Percentiles rank a stretch among this genome's conserved stretches.
Evolutionary conservation across 2,329 filamentous ascomycete genomes (phyloP).

Genomic region (Trichoderma sp.): DNA sequence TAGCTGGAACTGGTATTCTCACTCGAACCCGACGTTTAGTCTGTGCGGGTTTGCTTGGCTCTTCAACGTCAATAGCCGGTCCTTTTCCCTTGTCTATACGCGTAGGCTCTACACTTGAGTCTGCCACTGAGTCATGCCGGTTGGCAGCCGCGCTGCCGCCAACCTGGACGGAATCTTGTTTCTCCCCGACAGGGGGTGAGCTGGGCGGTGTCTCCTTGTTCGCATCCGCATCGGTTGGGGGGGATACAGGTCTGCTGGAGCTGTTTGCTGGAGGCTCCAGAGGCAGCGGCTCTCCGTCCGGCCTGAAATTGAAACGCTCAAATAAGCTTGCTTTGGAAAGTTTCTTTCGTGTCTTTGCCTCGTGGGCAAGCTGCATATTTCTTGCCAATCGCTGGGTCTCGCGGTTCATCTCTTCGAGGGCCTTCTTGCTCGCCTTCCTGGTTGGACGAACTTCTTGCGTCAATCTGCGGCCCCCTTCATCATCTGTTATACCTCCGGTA

Average conservation of each 20-base stretch:
- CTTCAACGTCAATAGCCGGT: conserved; percentile 20
- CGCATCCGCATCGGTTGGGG: conserved; percentile 51
- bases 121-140: conserved; percentile 32
- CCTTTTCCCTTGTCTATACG: conserved; percentile 57
- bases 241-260: conserved; percentile 55
- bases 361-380: conserved; percentile 86
- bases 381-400: conserved; percentile 90
- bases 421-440: conserved; percentile 90
- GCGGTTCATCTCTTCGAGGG: conserved; percentile 87
- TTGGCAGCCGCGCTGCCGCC: conserved; percentile 21
- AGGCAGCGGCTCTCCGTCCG: conserved; percentile 33
- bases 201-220: conserved; percentile 67
- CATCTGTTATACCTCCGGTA: conserved; percentile 55
- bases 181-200: conserved; percentile 52
- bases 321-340: conserved; percentile 80
- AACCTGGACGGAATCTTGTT: conserved; percentile 22
- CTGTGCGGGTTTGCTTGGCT: conserved; percentile 23
- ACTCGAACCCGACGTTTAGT: conserved; percentile 51
- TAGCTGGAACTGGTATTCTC: conserved; percentile 43
- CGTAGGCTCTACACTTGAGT: conserved; percentile 36
- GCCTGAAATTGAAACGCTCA: conserved; percentile 74
- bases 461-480: conserved; percentile 60
- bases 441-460: conserved; percentile 67
- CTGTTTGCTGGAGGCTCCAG: conserved; percentile 41
- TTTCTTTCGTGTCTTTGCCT: conserved; percentile 88